Percentiles rank a stretch among this genome's conserved stretches.
Evolutionary conservation across 169 alveolate species (phyloP).

Genomic region (Plasmodium blacklocki): DNA sequence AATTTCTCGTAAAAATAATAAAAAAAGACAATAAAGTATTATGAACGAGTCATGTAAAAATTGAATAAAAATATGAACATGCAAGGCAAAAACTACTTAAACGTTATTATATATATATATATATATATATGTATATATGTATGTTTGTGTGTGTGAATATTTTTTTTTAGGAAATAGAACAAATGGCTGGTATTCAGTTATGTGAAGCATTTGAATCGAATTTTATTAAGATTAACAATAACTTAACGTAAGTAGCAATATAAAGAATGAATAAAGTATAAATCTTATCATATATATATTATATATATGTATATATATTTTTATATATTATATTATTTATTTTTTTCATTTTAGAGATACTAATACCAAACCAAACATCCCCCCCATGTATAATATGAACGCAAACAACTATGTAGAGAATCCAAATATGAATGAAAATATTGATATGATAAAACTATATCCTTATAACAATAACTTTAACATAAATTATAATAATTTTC

Average conservation of each 20-base stretch:
- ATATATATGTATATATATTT: not conserved
- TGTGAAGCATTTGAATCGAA: conserved; percentile 71
- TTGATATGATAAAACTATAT: conserved; percentile 19
- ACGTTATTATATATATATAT: not conserved
- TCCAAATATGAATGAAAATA: conserved; percentile 22
- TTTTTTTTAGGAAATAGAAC: conserved; percentile 64
- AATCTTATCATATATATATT: not conserved
- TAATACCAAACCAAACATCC: conserved; percentile 4
- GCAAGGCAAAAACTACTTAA: not conserved
- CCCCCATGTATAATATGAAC: not conserved
- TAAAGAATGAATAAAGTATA: not conserved
- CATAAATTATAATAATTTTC: conserved; percentile 44
- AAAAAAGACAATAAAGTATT: not conserved
- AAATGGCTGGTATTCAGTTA: conserved; percentile 46
- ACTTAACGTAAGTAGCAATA: conserved; percentile 1
- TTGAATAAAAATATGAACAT: conserved; percentile 1
- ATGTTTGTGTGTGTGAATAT: not conserved
- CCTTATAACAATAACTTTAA: conserved; percentile 33
- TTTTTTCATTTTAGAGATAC: not conserved
- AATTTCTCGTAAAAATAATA: too few relatives aligned
- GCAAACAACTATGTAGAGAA: conserved; percentile 1
- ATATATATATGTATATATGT: not conserved
- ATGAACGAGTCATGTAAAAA: conserved; percentile 36
- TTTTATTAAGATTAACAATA: conserved; percentile 11
- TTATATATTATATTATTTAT: not conserved